A percentile compares a stretch with the other conserved stretches of the same genome.
Conservation (phyloP, 2,329 filamentous ascomycete genomes). For the Elsinoe ampelina region DNA sequence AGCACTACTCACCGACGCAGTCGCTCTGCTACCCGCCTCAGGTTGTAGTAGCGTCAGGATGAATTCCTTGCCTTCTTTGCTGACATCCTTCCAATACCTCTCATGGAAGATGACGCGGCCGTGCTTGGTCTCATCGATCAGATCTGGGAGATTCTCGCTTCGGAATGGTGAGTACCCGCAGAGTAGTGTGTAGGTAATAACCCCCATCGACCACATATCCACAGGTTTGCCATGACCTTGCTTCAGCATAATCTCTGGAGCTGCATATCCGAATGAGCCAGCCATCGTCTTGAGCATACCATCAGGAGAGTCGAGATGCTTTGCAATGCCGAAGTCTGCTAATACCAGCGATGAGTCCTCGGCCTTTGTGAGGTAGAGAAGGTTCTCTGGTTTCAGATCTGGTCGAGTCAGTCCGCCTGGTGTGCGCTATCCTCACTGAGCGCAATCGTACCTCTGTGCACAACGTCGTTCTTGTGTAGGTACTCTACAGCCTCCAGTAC, state of each 20-base stretch:
- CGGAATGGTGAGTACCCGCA: conserved; percentile 98
- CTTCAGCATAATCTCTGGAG: conserved; percentile 97
- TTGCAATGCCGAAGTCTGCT: conserved; percentile 96
- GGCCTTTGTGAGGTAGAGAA: conserved; percentile 79
- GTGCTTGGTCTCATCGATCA: conserved; percentile 87
- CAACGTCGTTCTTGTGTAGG: conserved; percentile 86
- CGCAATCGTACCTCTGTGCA: conserved; percentile 66
- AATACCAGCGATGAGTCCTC: conserved; percentile 77
- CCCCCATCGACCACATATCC: conserved; percentile 98
- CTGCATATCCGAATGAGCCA: conserved; percentile 94
- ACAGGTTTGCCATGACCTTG: conserved; percentile 95
- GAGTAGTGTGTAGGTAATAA: conserved; percentile 96
- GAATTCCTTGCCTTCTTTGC: conserved; percentile 88
- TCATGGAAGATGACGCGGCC: conserved; percentile 89
- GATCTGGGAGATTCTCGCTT: conserved; percentile 81
- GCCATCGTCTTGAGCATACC: conserved; percentile 97
- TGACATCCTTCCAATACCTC: conserved; percentile 97
- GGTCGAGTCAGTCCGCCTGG: conserved; percentile 19
- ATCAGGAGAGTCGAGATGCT: conserved; percentile 85
- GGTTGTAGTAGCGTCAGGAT: conserved; percentile 74
- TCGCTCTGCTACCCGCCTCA: conserved; percentile 64
- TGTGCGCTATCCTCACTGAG: background rate
- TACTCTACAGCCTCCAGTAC: conserved; percentile 90
- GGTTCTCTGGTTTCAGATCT: conserved; percentile 98
- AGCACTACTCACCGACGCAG: conserved; percentile 58